A percentile compares a stretch with the other conserved stretches of the same genome.
These are phyloP conservation scores for Rhododendron molle DNA, from an alignment of 148 eudicot genomes.

Conservation along the genomic window DNA sequence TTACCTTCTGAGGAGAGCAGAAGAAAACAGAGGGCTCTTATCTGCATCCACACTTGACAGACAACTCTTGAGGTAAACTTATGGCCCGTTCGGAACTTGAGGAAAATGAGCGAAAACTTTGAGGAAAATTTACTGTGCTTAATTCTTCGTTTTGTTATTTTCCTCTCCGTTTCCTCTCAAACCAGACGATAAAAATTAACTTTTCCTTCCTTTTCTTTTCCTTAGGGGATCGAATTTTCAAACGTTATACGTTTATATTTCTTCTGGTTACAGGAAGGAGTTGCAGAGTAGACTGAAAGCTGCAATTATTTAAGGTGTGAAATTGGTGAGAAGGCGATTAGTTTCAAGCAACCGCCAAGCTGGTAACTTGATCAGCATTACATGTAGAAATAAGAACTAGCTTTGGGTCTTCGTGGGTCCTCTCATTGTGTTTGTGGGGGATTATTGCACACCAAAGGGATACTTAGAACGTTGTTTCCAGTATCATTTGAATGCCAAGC, in stretches of 20 bases:
- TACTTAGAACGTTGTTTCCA: background rate
- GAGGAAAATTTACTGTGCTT: background rate
- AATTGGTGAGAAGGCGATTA: background rate
- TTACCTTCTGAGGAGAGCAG: conserved; percentile 77
- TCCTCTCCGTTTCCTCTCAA: background rate
- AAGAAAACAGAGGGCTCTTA: conserved; percentile 77
- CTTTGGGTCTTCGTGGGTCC: background rate
- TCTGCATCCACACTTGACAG: conserved; percentile 68
- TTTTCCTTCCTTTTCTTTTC: background rate
- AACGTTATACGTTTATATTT: background rate
- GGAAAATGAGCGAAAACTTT: background rate
- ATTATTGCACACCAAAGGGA: background rate
- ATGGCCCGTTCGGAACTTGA: background rate
- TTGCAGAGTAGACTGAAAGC: conserved; percentile 58
- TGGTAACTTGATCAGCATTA: background rate
- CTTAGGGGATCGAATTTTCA: background rate
- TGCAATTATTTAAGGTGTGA: background rate
- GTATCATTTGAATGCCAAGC: background rate
- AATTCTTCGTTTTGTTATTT: background rate
- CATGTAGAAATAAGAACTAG: background rate
- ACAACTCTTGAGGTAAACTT: conserved; percentile 62
- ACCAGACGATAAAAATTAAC: too few relatives aligned
- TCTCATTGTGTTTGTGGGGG: background rate
- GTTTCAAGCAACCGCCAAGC: background rate
- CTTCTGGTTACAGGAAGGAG: conserved; percentile 45